Base-by-base conservation (phyloP, 768 basidiomycete genomes). In the Cystoderma amianthinum region DNA sequence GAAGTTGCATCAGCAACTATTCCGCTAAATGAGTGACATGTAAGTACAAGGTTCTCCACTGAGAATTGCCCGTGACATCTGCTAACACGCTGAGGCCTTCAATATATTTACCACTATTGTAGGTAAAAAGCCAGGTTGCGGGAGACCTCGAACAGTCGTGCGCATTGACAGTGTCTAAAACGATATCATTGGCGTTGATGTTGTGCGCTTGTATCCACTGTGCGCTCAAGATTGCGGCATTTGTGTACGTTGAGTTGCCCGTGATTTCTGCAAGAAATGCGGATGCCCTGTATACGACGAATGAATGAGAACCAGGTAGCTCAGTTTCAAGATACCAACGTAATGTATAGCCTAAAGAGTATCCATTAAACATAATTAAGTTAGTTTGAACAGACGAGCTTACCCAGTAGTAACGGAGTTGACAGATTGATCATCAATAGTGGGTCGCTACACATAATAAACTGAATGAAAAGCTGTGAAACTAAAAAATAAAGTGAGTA, bases 331-430 rank as follows among this genome's bases (percentile, higher is more conserved):
- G 12, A 17, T 15, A 28, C 63, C 28, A 52, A 66, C 67, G 69
- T 62, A 3, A 68, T 46, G 43, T 68, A 72, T 15, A 67, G 55
- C 11, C 69, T 72, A 35, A 15, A 24, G 11, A 5, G 33, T 6
- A 15, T 10, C 24, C 10, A 19, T 38, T 11, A 38, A 21, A 20
- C 11, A 19, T 38, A 16, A 38, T 22, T 38, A 10, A 5, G 10
- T 6, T 11, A 11, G 11, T 23, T 11, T 32, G 6, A 7, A 25
- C 35, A 36, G 5, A 37, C 25, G 17, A 13, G 46, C 63, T 36
- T 45, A 76, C 74, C 70, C 72, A 24, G 71, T 76, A 2, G 71
- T 74, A 17, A 75, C 65, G 2, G 73, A 73, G 43, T 76, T 76
- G 40, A 76, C 61, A 5, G 51, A 44, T 24, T 61, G 56, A 41